These are phyloP conservation scores for Didymellaceae sp. DNA, from an alignment of 2,329 filamentous ascomycete species.

Conservation along the genomic window DNA sequence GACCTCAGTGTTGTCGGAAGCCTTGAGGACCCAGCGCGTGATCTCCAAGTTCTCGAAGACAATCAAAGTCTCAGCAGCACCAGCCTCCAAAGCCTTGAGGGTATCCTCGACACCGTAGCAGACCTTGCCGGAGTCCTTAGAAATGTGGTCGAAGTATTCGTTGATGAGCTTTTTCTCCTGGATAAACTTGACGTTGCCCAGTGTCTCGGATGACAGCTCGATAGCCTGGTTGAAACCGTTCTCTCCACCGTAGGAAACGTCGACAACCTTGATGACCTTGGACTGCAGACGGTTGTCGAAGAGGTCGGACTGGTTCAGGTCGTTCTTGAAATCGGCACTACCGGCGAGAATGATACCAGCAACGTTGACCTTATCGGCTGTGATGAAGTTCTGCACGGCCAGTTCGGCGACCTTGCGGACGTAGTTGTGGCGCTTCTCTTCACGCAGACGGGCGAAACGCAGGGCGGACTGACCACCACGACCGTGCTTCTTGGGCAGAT, in stretches of 20 bases:
- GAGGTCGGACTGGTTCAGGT: constrained; percentile 95
- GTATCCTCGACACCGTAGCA: constrained; percentile 99
- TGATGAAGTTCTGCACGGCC: constrained; percentile 99
- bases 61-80: constrained; percentile 92
- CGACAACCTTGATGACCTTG: constrained; percentile 99
- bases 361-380: constrained; percentile 97
- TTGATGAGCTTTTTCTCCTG: constrained; percentile 99
- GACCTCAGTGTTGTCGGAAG: constrained; percentile 72
- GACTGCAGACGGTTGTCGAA: constrained; percentile 89
- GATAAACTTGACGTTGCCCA: constrained; percentile 99
- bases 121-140: constrained; percentile 93
- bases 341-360: constrained; percentile 93
- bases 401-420: constrained; percentile 98
- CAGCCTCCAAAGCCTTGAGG: constrained; percentile 92
- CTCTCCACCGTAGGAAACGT: constrained; percentile 98
- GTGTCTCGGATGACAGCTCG: constrained; percentile 90
- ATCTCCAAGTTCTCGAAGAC: constrained; percentile 98
- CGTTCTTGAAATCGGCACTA: constrained; percentile 99
- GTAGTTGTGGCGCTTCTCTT: constrained; percentile 99
- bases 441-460: constrained; percentile 98
- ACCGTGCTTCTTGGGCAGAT: constrained; percentile 99
- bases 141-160: constrained; percentile 99
- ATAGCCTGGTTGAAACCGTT: constrained; percentile 99
- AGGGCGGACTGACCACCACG: constrained; percentile 99
- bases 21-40: constrained; percentile 88